Base-by-base conservation (phyloP, 495 filamentous ascomycete species). In the Corynascus novoguineensis region DNA sequence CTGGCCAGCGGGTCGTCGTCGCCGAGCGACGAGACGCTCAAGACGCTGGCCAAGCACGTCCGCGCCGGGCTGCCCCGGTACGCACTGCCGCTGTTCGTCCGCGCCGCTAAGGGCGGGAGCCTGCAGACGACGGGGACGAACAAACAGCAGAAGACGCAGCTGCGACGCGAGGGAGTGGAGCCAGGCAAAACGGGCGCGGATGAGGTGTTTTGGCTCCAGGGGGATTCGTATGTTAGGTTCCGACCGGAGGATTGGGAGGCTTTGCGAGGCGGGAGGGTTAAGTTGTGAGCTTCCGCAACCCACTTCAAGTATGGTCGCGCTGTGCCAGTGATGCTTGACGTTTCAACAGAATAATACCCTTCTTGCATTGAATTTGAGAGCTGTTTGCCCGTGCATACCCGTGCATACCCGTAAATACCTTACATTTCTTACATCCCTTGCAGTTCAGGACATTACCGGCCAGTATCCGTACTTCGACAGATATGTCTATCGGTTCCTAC, bases 121-220 rank as follows among this genome's bases (percentile, higher is more conserved):
- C 79, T 85, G 67, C 78, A 86, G 52, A 73, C 78, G 0, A 96
- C 91, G 9, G 89, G 90, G 0, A 96, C 88, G 58, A 88, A 90
- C 60, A 96, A 96, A 73, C 88, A 93, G 66, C 85, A 91, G 68
- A 97, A 88, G 68, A 79, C 85, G 61, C 68, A 73, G 0, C 68
- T 97, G 55, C 74, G 88, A n/a, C 71, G 68, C 1, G 78, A 92
- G 58, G 92, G 90, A 0, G 89, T 93, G 2, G 80, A 92, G 62
- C 85, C 85, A 0, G 64, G 60, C 5, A 79, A 79, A 40, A 77
- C 83, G 0, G 77, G 75, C 1, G 53, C 50, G 0, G 88, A 92
- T 55, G 73, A 75, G 50, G n/a, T 95, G 34, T 95, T 80, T 68
- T 79, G 76, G 75, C 67, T 79, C 17, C 89, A 86, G 67, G 77